Evolutionary conservation across 495 filamentous ascomycete species (phyloP).

Genomic region (Barbatosphaeria neglecta): DNA sequence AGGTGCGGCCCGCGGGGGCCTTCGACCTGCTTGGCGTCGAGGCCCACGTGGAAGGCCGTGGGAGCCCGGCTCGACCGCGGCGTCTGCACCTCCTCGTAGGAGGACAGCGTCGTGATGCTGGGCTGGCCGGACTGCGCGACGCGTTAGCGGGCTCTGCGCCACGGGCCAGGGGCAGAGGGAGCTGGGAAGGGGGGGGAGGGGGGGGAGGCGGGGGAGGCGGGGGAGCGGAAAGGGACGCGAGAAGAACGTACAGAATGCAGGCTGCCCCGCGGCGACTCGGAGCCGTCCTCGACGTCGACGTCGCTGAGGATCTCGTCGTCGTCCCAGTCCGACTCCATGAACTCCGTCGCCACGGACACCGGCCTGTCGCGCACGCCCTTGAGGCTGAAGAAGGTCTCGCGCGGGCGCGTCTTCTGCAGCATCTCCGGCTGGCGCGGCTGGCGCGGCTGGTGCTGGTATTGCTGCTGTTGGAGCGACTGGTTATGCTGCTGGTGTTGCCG

Average conservation of each 20-base stretch:
- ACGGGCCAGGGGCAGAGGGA: no score
- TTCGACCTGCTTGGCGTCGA: constrained; percentile 48
- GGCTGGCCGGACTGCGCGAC: constrained; percentile 40
- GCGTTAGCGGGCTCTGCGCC: constrained; percentile 13
- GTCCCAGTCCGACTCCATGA: constrained; percentile 65
- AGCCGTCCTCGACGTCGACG: constrained; percentile 47
- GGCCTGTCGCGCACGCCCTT: constrained; percentile 36
- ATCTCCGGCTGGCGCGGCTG: constrained; percentile 34
- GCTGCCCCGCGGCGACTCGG: constrained; percentile 52
- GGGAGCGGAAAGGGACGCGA: no score
- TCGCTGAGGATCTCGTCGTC: constrained; percentile 42
- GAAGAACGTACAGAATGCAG: constrained; percentile 49
- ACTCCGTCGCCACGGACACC: constrained; percentile 55
- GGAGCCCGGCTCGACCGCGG: constrained; percentile 42
- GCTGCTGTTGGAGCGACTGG: no score
- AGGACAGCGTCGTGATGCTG: constrained; percentile 64
- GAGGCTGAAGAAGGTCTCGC: constrained; percentile 36
- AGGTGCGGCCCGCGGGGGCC: constrained; percentile 80
- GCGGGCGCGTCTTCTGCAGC: constrained; percentile 31
- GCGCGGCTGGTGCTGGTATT: constrained; percentile 13
- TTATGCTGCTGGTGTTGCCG: no score
- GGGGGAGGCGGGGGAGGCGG: no score
- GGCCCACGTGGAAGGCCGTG: constrained; percentile 17
- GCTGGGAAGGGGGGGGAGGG: no score
- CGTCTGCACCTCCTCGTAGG: constrained; percentile 63